These are phyloP conservation scores for Cornus controversa DNA, from an alignment of 148 eudicot species.

Conservation along the genomic window DNA sequence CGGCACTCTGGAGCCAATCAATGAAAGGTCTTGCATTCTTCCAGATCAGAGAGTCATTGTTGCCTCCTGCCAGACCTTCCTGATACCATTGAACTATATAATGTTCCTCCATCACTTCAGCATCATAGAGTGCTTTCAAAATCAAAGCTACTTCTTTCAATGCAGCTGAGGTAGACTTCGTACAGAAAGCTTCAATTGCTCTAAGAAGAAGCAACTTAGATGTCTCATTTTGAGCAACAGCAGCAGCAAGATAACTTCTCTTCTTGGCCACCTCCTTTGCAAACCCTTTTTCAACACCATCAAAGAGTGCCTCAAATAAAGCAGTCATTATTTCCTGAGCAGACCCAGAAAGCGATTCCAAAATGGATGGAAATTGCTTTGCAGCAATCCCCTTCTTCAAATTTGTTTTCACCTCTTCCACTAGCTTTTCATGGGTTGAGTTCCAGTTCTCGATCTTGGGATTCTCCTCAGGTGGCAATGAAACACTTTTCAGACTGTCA, in stretches of 20 bases:
- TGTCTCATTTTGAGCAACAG: conserved; percentile 44
- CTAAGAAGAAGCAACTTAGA: conserved; percentile 51
- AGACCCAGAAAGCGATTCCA: conserved; percentile 48
- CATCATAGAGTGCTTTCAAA: conserved; percentile 64
- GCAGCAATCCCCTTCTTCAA: conserved; percentile 46
- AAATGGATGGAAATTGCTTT: conserved; percentile 39
- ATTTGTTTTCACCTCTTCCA: conserved; percentile 40
- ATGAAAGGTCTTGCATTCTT: conserved; percentile 74
- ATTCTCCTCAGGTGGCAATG: conserved; percentile 21
- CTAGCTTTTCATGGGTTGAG: conserved; percentile 25
- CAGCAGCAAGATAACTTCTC: conserved; percentile 47
- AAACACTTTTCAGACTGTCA: not conserved
- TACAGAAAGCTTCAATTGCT: conserved; percentile 60
- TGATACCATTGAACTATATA: conserved; percentile 56
- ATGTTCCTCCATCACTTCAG: conserved; percentile 68
- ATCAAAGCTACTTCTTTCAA: conserved; percentile 72
- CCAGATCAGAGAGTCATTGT: conserved; percentile 54
- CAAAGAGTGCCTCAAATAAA: conserved; percentile 55
- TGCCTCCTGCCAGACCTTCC: conserved; percentile 46
- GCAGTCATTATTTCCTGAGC: conserved; percentile 53
- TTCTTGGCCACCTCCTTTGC: conserved; percentile 50
- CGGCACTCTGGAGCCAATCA: conserved; percentile 91
- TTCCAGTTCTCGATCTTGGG: conserved; percentile 21
- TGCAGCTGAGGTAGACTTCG: conserved; percentile 50
- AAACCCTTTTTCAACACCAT: conserved; percentile 52